Evolutionary conservation across 164 flowering plant genomes (phyloP), one percentile per base, ranked within the genome.

Genomic region (Stephania cephalantha): DNA sequence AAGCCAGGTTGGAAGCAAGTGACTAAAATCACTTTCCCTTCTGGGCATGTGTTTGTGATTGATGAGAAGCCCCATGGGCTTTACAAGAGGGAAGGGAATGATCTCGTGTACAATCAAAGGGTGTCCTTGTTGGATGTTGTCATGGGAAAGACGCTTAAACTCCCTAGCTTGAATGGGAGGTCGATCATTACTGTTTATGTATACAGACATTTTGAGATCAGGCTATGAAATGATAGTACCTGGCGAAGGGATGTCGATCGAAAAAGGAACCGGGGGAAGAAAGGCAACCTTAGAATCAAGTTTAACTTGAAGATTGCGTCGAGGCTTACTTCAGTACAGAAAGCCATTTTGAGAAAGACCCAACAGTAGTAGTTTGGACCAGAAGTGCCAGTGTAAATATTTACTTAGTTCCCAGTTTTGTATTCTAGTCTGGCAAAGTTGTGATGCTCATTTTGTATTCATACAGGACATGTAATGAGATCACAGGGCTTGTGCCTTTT

Each of bases 1-100:
- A 95, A 87, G 80, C 99, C 97, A 71, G 99, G 98, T 65, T 93
- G 98, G 98, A 95, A 93, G 85, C 91, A 90, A 81, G 99, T 98
- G 53, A 95, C 99, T 31, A 95, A 89, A 83, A 88, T 95, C 74
- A 93, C 97, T 65, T 95, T 95, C 75, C 95, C 97, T 1, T 92
- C 89, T 84, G 93, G 86, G 87, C 83, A 91, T 69, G 78, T 90
- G 25, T 92, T 95, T 63, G 89, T 93, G 71, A 79, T 95, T 22
- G 97, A 91, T 75, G 98, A 93, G 89, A 93, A 88, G 79, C 92
- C 96, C 20, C 99, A 93, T 82, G 78, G 85, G 20, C 71, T 90
- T 61, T 93, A 82, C 68, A 86, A 74, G 76, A 91, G 99, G 81
- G 96, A 91, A 77, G 97, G 97, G 58, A 92, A 91, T 83, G 95